A percentile compares a stretch with the other conserved stretches of the same genome.
Conservation (phyloP, 2,329 filamentous ascomycete genomes). For the Xylaria sp. region DNA sequence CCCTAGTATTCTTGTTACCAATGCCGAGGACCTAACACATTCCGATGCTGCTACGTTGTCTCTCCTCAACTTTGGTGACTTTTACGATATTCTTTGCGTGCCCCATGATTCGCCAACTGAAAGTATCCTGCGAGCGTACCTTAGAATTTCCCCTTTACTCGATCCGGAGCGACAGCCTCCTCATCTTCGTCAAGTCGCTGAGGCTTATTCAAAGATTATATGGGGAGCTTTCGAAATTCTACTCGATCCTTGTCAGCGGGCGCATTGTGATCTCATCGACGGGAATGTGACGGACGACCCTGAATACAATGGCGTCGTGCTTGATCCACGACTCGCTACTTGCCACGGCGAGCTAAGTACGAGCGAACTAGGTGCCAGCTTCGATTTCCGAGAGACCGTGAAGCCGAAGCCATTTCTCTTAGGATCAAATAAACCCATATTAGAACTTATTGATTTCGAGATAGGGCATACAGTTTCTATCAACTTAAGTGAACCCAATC, state of each 20-base stretch:
- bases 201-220: constrained; percentile 48
- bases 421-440: background rate
- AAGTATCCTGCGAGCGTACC: constrained; percentile 52
- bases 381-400: constrained; percentile 35
- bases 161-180: constrained; percentile 51
- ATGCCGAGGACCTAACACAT: background rate
- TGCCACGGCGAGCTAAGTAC: background rate
- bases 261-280: background rate
- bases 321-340: background rate
- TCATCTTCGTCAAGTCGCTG: constrained; percentile 47
- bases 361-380: constrained; percentile 17
- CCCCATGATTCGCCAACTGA: constrained; percentile 42
- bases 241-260: constrained; percentile 27
- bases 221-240: constrained; percentile 21
- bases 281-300: background rate
- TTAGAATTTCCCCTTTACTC: constrained; percentile 51
- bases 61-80: constrained; percentile 37
- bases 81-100: constrained; percentile 54
- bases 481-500: background rate
- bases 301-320: background rate
- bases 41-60: constrained; percentile 6
- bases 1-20: background rate
- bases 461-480: background rate
- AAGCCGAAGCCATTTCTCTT: constrained; percentile 17
- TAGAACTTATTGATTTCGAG: background rate